Percentiles rank a stretch among this genome's conserved stretches.
phyloP scores from a whole-genome alignment of 768 basidiomycete species.

The Hygrocybe punicea region DNA sequence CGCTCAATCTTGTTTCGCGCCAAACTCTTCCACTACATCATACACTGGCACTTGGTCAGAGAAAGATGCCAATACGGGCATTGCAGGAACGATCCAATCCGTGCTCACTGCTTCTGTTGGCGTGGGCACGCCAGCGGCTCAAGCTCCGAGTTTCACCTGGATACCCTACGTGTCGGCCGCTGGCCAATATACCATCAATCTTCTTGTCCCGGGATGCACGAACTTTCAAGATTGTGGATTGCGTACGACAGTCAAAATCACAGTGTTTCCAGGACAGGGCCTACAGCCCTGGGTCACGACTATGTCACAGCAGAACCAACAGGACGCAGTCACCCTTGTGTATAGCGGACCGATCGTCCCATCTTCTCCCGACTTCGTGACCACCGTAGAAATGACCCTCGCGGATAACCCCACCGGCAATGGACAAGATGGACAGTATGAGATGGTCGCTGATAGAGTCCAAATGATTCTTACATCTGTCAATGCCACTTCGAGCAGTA shows the following conservation, averaged over 20 bases:
- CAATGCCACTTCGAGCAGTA: slow-evolving; percentile 39
- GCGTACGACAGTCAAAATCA: slow-evolving; percentile 79
- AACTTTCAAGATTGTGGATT: slow-evolving; percentile 73
- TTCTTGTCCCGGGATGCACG: slow-evolving; percentile 85
- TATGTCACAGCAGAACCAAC: slow-evolving; percentile 66
- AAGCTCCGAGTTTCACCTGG: slow-evolving; percentile 84
- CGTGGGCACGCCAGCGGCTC: slow-evolving; percentile 57
- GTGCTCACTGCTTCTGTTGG: slow-evolving; percentile 67
- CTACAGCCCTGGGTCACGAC: slow-evolving; percentile 63
- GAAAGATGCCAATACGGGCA: slow-evolving; percentile 61
- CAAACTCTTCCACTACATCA: slow-evolving; percentile 64
- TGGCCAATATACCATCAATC: slow-evolving; percentile 79
- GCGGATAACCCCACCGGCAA: slow-evolving; percentile 59
- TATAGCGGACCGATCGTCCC: slow-evolving; percentile 86
- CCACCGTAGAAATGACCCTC: slow-evolving; percentile 72
- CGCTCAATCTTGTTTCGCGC: slow-evolving; percentile 69
- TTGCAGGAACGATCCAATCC: slow-evolving; percentile 75
- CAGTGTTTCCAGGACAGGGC: slow-evolving; percentile 73
- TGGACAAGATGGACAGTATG: slow-evolving; percentile 66
- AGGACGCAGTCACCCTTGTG: slow-evolving; percentile 58
- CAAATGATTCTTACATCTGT: slow-evolving; percentile 71
- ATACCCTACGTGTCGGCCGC: slow-evolving; percentile 87
- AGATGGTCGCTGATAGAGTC: slow-evolving; percentile 84
- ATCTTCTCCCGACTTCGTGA: slow-evolving; percentile 63
- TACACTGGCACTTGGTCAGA: slow-evolving; percentile 69